phyloP scores from a whole-genome alignment of 75 land plant species.

The Pinus albicaulis region DNA sequence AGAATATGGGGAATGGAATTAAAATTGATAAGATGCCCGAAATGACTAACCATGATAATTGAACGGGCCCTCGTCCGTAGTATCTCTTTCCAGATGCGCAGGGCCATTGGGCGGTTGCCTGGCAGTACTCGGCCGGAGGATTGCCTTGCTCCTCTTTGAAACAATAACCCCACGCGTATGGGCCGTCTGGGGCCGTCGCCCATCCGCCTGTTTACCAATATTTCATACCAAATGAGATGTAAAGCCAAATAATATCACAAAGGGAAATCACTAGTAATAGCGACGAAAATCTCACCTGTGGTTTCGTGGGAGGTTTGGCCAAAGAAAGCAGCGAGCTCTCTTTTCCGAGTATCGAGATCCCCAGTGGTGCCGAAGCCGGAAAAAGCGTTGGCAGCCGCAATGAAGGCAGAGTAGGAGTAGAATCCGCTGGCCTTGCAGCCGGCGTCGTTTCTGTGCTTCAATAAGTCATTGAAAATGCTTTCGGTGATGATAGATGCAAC shows the following conservation, averaged over 20 bases:
- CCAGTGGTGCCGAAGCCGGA: constrained; percentile 23
- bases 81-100: constrained; percentile 8
- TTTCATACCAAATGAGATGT: too few species aligned
- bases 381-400: constrained; percentile 15
- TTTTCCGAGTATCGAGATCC: constrained; percentile 11
- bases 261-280: too few species aligned
- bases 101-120: not conserved
- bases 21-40: not conserved
- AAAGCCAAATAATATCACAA: too few species aligned
- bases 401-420: constrained; percentile 21
- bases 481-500: constrained; percentile 8
- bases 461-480: constrained; percentile 42
- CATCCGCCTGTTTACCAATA: too few species aligned
- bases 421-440: not conserved
- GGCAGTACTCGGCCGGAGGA: not conserved
- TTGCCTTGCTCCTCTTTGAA: not conserved
- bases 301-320: constrained; percentile 14
- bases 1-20: not conserved
- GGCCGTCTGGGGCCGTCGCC: too few species aligned
- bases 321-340: constrained; percentile 32
- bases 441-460: constrained; percentile 28
- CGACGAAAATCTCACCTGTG: not conserved
- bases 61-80: constrained; percentile 6
- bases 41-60: not conserved
- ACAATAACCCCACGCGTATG: not conserved